Percentiles rank a stretch among this genome's conserved stretches.
These are phyloP conservation scores for Sonneratia alba DNA, from an alignment of 345 rosid species.

Conservation along the genomic window DNA sequence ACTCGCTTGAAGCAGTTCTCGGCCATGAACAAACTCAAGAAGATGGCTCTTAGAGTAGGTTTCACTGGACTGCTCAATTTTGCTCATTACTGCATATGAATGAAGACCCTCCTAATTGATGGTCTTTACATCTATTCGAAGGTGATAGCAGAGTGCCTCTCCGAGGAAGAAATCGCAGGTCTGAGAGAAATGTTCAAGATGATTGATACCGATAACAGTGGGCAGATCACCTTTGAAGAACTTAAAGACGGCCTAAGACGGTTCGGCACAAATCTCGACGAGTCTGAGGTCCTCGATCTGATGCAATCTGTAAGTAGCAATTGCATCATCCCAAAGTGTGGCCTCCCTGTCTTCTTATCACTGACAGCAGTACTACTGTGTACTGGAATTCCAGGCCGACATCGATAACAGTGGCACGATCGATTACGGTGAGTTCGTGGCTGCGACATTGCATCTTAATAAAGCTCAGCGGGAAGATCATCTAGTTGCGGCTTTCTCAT, in stretches of 20 bases:
- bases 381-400: conserved; percentile 46
- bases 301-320: conserved; percentile 55
- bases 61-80: background rate
- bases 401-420: conserved; percentile 59
- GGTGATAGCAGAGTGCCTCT: conserved; percentile 68
- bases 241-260: conserved; percentile 60
- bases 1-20: conserved; percentile 7
- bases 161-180: conserved; percentile 73
- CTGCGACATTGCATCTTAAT: conserved; percentile 55
- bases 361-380: background rate
- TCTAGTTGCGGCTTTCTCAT: conserved; percentile 53
- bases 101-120: background rate
- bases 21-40: conserved; percentile 3
- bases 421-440: conserved; percentile 68
- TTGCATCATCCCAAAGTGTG: background rate
- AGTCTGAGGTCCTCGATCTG: conserved; percentile 54
- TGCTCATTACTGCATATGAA: background rate
- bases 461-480: conserved; percentile 49
- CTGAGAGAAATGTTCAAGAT: conserved; percentile 57
- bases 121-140: conserved; percentile 5
- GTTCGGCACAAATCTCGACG: conserved; percentile 54
- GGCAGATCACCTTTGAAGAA: conserved; percentile 65
- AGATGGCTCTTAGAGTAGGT: conserved; percentile 7
- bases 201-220: conserved; percentile 67
- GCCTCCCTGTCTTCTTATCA: background rate